Conservation (phyloP, 2,329 filamentous ascomycete genomes). For the Colletotrichum limetticola region DNA sequence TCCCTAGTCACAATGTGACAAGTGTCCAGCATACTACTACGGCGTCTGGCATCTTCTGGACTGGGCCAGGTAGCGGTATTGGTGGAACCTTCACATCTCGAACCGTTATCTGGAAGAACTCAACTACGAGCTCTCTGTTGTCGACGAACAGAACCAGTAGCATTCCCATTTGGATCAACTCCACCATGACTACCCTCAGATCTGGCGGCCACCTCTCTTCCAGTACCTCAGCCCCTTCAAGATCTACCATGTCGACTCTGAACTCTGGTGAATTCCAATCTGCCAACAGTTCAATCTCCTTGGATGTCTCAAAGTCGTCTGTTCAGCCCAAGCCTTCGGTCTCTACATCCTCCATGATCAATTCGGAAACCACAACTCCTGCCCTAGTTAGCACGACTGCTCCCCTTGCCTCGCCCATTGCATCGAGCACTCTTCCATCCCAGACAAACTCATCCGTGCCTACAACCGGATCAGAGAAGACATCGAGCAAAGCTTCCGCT, state of each 20-base stretch:
- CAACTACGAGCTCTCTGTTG: background rate
- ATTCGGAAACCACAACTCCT: background rate
- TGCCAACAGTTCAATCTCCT: background rate
- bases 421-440: conserved; percentile 16
- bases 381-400: too few species aligned
- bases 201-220: background rate
- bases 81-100: background rate
- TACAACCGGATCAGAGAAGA: background rate
- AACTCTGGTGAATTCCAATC: background rate
- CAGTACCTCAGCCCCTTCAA: background rate
- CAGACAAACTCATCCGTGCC: background rate
- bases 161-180: background rate
- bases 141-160: background rate
- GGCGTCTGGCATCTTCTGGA: background rate
- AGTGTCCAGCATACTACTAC: background rate
- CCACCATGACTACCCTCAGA: background rate
- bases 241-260: background rate
- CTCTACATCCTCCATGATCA: background rate
- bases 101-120: background rate
- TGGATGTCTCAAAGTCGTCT: background rate
- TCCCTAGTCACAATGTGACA: background rate
- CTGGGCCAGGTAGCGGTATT: background rate
- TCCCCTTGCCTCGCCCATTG: background rate
- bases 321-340: background rate
- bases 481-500: background rate